These are phyloP conservation scores for Didymella segeticola DNA, from an alignment of 2,329 filamentous ascomycete genomes.

Conservation along the genomic window DNA sequence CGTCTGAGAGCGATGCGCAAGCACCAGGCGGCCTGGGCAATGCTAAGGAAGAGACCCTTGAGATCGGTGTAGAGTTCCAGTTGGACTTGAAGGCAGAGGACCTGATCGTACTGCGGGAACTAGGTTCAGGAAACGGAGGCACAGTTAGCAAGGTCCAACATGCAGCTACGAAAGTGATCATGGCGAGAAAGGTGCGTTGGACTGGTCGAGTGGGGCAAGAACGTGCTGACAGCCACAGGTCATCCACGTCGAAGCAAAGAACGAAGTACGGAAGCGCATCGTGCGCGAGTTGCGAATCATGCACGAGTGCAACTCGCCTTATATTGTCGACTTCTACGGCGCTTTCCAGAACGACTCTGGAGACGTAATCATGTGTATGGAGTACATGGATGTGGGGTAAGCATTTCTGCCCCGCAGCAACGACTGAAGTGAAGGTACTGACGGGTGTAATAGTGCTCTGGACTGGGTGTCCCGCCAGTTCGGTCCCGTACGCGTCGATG, in stretches of 20 bases:
- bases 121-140: conserved; percentile 94
- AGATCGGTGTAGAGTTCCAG: conserved; percentile 98
- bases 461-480: conserved; percentile 95
- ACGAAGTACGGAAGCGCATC: conserved; percentile 95
- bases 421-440: conserved; percentile 16
- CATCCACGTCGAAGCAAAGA: conserved; percentile 97
- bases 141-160: conserved; percentile 99
- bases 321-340: conserved; percentile 97
- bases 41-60: conserved; percentile 75
- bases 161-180: conserved; percentile 90
- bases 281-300: conserved; percentile 97
- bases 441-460: conserved; percentile 71
- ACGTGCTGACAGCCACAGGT: conserved; percentile 64
- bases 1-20: conserved; percentile 74
- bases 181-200: conserved; percentile 87
- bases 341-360: conserved; percentile 96
- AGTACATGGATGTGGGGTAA: conserved; percentile 99
- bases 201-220: not conserved
- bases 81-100: conserved; percentile 91
- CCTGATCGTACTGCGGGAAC: conserved; percentile 88
- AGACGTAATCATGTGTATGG: conserved; percentile 99
- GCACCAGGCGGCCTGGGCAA: conserved; percentile 65
- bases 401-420: conserved; percentile 46
- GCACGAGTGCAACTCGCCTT: conserved; percentile 95
- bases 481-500: conserved; percentile 92